Percentiles rank a stretch among this genome's conserved stretches.
These are phyloP conservation scores for Mycena indigotica DNA, from an alignment of 768 basidiomycete genomes.

Conservation along the genomic window DNA sequence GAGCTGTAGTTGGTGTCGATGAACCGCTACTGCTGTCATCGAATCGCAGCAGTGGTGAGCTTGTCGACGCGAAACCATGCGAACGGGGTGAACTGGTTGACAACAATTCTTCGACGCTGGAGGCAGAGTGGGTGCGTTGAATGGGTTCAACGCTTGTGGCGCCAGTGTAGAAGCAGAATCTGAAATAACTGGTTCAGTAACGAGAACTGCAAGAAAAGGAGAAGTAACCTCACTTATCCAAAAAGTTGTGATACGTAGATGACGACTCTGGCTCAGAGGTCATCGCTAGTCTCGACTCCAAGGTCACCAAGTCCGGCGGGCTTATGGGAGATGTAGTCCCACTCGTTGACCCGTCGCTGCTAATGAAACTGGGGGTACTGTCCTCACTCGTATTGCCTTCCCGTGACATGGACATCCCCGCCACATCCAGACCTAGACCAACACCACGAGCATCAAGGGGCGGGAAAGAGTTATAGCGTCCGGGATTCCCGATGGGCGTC, in stretches of 20 bases:
- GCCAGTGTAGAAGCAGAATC: constrained; percentile 85
- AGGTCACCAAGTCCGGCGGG: constrained; percentile 18
- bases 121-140: constrained; percentile 49
- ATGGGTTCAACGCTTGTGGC: constrained; percentile 32
- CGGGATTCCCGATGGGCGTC: constrained; percentile 28
- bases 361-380: constrained; percentile 19
- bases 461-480: constrained; percentile 43
- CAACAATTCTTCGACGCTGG: constrained; percentile 56
- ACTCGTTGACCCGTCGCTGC: constrained; percentile 13
- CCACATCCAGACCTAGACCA: constrained; percentile 8
- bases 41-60: neutral
- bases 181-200: constrained; percentile 31
- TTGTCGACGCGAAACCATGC: no score
- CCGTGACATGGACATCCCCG: constrained; percentile 24
- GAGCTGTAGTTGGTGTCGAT: constrained; percentile 16
- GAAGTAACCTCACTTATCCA: constrained; percentile 56
- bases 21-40: no score
- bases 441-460: constrained; percentile 19
- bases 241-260: constrained; percentile 57
- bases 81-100: constrained; percentile 28
- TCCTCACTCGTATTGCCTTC: constrained; percentile 24
- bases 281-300: constrained; percentile 18
- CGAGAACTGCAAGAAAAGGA: constrained; percentile 16
- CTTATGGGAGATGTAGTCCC: constrained; percentile 20
- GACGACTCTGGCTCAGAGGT: constrained; percentile 25